A percentile compares a stretch with the other conserved stretches of the same genome.
Conservation (phyloP, 352 stramenopile species). For the Pythium pyrilobum region DNA sequence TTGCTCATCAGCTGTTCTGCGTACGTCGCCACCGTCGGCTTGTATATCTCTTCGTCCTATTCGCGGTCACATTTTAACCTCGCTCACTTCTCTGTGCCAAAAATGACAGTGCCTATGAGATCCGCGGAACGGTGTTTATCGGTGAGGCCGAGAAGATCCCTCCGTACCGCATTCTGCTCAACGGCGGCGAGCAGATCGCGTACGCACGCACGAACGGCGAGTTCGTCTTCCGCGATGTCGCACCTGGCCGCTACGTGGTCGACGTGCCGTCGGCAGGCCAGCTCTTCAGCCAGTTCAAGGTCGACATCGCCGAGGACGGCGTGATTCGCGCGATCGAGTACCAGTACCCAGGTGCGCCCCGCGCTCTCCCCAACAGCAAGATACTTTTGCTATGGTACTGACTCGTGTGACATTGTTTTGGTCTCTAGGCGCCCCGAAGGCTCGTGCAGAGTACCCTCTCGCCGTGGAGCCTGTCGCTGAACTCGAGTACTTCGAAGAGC, state of each 20-base stretch:
- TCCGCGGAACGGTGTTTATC: conserved; percentile 53
- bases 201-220: conserved; percentile 60
- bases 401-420: not conserved
- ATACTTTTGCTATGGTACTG: not conserved
- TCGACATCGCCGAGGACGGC: conserved; percentile 50
- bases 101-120: conserved; percentile 36
- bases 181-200: conserved; percentile 64
- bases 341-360: conserved; percentile 53
- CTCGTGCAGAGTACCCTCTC: conserved; percentile 55
- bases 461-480: conserved; percentile 55
- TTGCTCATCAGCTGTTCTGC: conserved; percentile 10
- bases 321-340: conserved; percentile 66
- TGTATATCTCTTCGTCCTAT: too few species aligned
- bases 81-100: not conserved
- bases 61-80: too few species aligned
- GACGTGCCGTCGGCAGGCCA: conserved; percentile 60
- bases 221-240: conserved; percentile 73
- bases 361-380: not conserved
- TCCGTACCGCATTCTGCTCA: conserved; percentile 61
- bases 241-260: conserved; percentile 64
- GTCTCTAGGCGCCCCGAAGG: conserved; percentile 38
- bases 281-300: conserved; percentile 74
- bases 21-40: conserved; percentile 12
- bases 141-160: conserved; percentile 42
- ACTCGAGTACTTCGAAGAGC: conserved; percentile 79